These are phyloP conservation scores for Podospora anserina DNA, from an alignment of 495 filamentous ascomycete species.

Conservation along the genomic window DNA sequence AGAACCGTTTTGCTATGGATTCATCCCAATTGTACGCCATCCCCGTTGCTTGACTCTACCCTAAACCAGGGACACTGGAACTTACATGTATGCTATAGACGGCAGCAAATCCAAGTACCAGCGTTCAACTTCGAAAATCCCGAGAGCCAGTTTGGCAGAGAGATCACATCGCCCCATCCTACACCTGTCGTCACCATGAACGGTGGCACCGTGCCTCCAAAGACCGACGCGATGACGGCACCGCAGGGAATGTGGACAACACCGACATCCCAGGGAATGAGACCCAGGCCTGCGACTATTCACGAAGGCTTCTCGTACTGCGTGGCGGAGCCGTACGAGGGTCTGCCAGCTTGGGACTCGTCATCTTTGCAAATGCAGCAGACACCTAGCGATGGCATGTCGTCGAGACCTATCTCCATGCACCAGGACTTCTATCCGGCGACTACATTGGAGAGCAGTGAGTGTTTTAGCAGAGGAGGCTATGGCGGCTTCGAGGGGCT, in stretches of 20 bases:
- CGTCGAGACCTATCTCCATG: conserved; percentile 49
- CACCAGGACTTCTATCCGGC: conserved; percentile 53
- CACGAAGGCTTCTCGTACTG: conserved; percentile 59
- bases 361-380: conserved; percentile 50
- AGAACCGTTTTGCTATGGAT: conserved; percentile 38
- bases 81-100: conserved; percentile 36
- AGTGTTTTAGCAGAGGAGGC: conserved; percentile 31
- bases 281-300: conserved; percentile 54
- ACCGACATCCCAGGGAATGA: conserved; percentile 41
- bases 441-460: conserved; percentile 48
- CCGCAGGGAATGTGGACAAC: conserved; percentile 46
- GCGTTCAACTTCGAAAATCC: conserved; percentile 41
- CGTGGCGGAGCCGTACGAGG: conserved; percentile 48
- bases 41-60: conserved; percentile 10
- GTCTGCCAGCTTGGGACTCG: conserved; percentile 54
- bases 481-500: conserved; percentile 26
- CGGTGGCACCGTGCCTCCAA: conserved; percentile 36
- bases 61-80: conserved; percentile 29
- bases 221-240: conserved; percentile 38
- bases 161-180: conserved; percentile 37
- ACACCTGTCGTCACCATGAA: conserved; percentile 41
- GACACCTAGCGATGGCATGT: conserved; percentile 46
- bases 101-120: conserved; percentile 43
- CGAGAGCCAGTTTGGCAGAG: conserved; percentile 39
- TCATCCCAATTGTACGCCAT: conserved; percentile 43